These are phyloP conservation scores for Aegilops sharonensis DNA, from an alignment of 176 grass and related monocot species.

Conservation along the genomic window DNA sequence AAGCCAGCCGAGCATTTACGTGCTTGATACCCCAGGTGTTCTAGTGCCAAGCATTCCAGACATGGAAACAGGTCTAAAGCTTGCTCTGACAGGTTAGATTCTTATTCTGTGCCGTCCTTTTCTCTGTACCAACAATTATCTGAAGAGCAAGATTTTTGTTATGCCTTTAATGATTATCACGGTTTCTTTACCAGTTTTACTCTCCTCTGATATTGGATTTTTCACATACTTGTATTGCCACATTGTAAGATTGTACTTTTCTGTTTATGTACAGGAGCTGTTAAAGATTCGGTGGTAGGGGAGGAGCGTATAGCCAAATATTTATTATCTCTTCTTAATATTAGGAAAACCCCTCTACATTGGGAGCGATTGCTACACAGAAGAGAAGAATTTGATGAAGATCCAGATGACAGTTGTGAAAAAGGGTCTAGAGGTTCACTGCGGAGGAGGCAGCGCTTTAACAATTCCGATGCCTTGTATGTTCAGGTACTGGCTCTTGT, in stretches of 20 bases:
- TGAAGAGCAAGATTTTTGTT: not conserved
- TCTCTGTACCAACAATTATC: not conserved
- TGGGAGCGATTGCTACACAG: slow-evolving; percentile 60
- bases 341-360: slow-evolving; percentile 83
- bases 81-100: slow-evolving; percentile 86
- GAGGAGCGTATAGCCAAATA: slow-evolving; percentile 93
- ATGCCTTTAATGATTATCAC: not conserved
- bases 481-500: slow-evolving; percentile 63
- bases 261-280: slow-evolving; percentile 58
- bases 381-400: slow-evolving; percentile 37
- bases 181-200: not conserved
- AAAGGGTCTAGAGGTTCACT: slow-evolving; percentile 37
- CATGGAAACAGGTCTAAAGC: slow-evolving; percentile 91
- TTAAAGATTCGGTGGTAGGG: slow-evolving; percentile 89
- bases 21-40: slow-evolving; percentile 95
- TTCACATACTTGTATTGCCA: slow-evolving; percentile 7
- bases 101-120: not conserved
- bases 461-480: slow-evolving; percentile 64
- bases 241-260: not conserved
- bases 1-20: slow-evolving; percentile 94
- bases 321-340: slow-evolving; percentile 88
- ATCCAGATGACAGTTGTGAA: not conserved
- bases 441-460: slow-evolving; percentile 34
- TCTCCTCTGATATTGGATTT: not conserved
- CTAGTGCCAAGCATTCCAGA: slow-evolving; percentile 92